phyloP scores from a whole-genome alignment of 306 rosid genomes.

The Vigna mungo region DNA sequence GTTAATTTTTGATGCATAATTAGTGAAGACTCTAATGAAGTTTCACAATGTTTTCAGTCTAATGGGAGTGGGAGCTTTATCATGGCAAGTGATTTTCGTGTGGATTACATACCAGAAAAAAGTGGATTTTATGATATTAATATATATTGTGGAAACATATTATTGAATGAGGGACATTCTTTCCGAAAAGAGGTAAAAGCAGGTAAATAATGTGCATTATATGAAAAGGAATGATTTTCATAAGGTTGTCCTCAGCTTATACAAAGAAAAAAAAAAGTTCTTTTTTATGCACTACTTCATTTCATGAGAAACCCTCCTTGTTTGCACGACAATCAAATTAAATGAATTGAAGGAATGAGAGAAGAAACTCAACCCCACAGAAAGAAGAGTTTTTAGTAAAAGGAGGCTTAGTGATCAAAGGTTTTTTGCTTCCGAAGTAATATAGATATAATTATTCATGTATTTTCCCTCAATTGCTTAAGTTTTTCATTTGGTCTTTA shows the following conservation, averaged over 20 bases:
- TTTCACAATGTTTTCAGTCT: conserved; percentile 57
- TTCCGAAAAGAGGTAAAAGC: conserved; percentile 68
- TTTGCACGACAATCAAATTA: no score
- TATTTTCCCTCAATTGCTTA: background rate
- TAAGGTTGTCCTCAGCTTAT: conserved; percentile 1
- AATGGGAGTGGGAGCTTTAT: conserved; percentile 43
- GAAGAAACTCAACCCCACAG: no score
- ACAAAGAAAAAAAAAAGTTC: background rate
- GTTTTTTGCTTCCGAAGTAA: conserved; percentile 9
- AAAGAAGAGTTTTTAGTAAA: background rate
- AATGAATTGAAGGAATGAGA: no score
- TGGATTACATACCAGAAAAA: conserved; percentile 72
- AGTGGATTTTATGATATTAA: conserved; percentile 66
- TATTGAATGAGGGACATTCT: conserved; percentile 65
- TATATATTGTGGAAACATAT: conserved; percentile 77
- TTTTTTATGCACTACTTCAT: background rate
- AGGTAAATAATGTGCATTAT: conserved; percentile 53
- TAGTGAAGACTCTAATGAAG: conserved; percentile 30
- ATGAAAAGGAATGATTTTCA: conserved; percentile 19
- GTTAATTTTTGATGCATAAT: conserved; percentile 25
- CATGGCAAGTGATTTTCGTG: conserved; percentile 60
- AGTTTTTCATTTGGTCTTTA: background rate
- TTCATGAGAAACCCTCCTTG: background rate
- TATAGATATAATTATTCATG: no score
- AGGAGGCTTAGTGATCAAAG: conserved; percentile 2